phyloP scores from a whole-genome alignment of 2,329 filamentous ascomycete species.

The Rutstroemia sp. region DNA sequence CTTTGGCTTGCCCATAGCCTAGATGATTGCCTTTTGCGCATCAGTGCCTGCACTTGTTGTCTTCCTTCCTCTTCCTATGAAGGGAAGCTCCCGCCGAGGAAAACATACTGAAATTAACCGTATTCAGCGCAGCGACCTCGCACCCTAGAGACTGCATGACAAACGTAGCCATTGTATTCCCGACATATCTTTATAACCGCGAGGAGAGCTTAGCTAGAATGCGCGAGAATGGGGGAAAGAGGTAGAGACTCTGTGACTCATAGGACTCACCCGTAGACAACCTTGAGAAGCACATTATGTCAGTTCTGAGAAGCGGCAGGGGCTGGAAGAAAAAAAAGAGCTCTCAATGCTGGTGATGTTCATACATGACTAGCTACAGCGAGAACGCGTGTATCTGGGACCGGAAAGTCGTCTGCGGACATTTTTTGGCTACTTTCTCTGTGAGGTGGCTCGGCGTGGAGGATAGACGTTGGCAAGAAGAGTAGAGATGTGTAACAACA shows the following conservation, averaged over 20 bases:
- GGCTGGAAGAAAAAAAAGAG: background rate
- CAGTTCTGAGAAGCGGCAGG: slow-evolving; percentile 11
- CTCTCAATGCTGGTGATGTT: slow-evolving; percentile 17
- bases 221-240: background rate
- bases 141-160: slow-evolving; percentile 90
- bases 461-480: too few relatives aligned
- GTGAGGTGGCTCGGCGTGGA: too few relatives aligned
- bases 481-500: too few relatives aligned
- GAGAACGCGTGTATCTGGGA: slow-evolving; percentile 62
- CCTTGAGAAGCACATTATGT: slow-evolving; percentile 39
- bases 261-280: slow-evolving; percentile 62
- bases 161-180: slow-evolving; percentile 94
- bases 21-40: slow-evolving; percentile 74
- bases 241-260: slow-evolving; percentile 4
- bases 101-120: slow-evolving; percentile 86
- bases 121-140: slow-evolving; percentile 90
- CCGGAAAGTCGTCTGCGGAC: slow-evolving; percentile 28
- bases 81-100: background rate
- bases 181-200: slow-evolving; percentile 66
- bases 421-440: slow-evolving; percentile 10
- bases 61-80: background rate
- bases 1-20: slow-evolving; percentile 82
- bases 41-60: background rate
- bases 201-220: slow-evolving; percentile 13
- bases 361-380: slow-evolving; percentile 94